Conservation (phyloP, 805 yeast genomes). For the Wickerhamomyces sydowiorum region DNA sequence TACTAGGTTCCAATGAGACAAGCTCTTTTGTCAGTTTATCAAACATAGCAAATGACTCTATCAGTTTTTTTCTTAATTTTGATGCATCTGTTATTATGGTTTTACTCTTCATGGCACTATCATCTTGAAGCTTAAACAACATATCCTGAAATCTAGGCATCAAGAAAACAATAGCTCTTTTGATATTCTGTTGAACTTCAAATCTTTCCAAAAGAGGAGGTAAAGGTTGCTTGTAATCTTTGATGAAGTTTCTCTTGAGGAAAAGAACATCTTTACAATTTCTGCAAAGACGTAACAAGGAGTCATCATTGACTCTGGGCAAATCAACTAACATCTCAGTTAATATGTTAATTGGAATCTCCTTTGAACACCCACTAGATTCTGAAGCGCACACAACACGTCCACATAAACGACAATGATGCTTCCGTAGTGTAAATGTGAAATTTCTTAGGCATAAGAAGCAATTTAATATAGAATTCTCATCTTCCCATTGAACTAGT, state of each 20-base stretch:
- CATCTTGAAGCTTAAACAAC: slow-evolving; percentile 28
- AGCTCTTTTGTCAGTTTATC: slow-evolving; percentile 45
- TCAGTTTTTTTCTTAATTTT: slow-evolving; percentile 35
- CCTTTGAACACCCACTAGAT: slow-evolving; percentile 62
- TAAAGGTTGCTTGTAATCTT: slow-evolving; percentile 31
- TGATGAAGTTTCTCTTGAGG: slow-evolving; percentile 42
- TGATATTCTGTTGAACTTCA: slow-evolving; percentile 32
- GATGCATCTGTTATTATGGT: slow-evolving; percentile 31
- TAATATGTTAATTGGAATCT: slow-evolving; percentile 44
- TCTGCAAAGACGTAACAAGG: slow-evolving; percentile 55
- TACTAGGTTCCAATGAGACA: slow-evolving; percentile 26
- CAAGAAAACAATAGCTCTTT: slow-evolving; percentile 30
- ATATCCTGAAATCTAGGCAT: slow-evolving; percentile 39
- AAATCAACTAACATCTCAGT: slow-evolving; percentile 12
- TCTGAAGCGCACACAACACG: slow-evolving; percentile 67
- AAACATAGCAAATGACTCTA: slow-evolving; percentile 44
- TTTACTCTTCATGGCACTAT: slow-evolving; percentile 22
- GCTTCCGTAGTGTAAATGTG: slow-evolving; percentile 58
- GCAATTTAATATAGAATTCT: slow-evolving; percentile 43
- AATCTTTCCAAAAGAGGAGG: slow-evolving; percentile 35
- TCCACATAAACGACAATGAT: slow-evolving; percentile 93
- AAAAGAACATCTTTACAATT: slow-evolving; percentile 63
- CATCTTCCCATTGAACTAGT: slow-evolving; percentile 65
- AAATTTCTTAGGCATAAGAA: slow-evolving; percentile 57
- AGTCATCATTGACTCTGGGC: slow-evolving; percentile 16